Evolutionary conservation across 2,329 filamentous ascomycete species (phyloP).

Genomic region (Cucurbitaria berberidis): DNA sequence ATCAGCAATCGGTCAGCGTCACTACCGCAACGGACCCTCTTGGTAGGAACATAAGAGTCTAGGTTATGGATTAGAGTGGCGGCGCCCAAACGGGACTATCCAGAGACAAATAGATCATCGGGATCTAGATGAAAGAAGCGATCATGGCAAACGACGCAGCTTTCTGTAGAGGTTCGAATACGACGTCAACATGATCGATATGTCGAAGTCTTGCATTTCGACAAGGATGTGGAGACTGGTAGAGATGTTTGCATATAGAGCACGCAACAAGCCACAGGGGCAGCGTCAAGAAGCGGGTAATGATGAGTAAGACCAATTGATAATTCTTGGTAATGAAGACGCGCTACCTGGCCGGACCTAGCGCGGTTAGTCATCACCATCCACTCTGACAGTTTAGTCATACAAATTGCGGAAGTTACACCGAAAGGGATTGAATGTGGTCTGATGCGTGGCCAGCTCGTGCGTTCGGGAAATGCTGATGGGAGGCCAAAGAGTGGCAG

Average conservation of each 20-base stretch:
- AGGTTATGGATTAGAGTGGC: constrained; percentile 1
- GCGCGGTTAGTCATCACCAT: constrained; percentile 19
- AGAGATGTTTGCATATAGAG: constrained; percentile 4
- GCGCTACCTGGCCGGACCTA: constrained; percentile 9
- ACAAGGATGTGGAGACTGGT: not conserved
- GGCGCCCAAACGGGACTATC: not conserved
- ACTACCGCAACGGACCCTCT: constrained; percentile 15
- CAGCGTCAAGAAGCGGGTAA: constrained; percentile 6
- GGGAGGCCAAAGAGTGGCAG: not conserved
- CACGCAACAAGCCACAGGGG: constrained; percentile 7
- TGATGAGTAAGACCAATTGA: constrained; percentile 30
- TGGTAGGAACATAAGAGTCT: constrained; percentile 3
- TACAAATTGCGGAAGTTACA: constrained; percentile 2
- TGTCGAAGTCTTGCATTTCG: constrained; percentile 1
- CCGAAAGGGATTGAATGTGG: not conserved
- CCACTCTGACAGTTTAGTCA: not conserved
- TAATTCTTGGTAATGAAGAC: constrained; percentile 21
- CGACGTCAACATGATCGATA: constrained; percentile 2
- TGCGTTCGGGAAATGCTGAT: not conserved
- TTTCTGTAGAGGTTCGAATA: constrained; percentile 7
- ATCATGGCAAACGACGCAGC: constrained; percentile 18
- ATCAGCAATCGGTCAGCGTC: constrained; percentile 18
- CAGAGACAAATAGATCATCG: not conserved
- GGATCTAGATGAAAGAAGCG: constrained; percentile 9
- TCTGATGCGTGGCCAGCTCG: constrained; percentile 2